Evolutionary conservation across 345 rosid species (phyloP).

Genomic region (Mercurialis annua): DNA sequence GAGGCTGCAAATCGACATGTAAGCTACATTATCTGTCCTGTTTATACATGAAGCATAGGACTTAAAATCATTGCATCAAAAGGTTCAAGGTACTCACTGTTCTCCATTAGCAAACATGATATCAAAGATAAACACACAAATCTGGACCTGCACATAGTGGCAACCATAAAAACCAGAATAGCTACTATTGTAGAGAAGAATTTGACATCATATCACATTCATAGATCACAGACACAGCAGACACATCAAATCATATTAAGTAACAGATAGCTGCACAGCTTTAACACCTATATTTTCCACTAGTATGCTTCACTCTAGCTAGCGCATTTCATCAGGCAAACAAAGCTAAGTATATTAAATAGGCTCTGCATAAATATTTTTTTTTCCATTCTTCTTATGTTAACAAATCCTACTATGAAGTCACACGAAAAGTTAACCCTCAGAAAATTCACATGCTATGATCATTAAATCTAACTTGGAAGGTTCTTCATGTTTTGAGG

Average conservation of each 20-base stretch:
- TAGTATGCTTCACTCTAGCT: neutral
- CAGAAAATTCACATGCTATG: neutral
- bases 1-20: conserved; percentile 42
- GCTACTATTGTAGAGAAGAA: neutral
- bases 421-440: neutral
- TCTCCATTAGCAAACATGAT: conserved; percentile 85
- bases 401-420: neutral
- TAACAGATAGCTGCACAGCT: neutral
- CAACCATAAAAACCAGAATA: conserved; percentile 6
- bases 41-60: neutral
- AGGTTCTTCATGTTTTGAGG: neutral
- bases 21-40: neutral
- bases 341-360: too few species aligned
- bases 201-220: neutral
- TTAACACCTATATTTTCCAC: neutral
- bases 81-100: conserved; percentile 49
- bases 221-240: neutral
- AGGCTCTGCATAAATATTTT: too few species aligned
- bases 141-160: conserved; percentile 61
- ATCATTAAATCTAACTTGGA: neutral
- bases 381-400: too few species aligned
- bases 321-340: neutral
- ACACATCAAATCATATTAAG: neutral
- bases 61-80: conserved; percentile 17
- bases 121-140: conserved; percentile 79